Base-by-base conservation (phyloP, 1,284 basidiomycete species). In the Pseudomicrostroma phylloplanum region DNA sequence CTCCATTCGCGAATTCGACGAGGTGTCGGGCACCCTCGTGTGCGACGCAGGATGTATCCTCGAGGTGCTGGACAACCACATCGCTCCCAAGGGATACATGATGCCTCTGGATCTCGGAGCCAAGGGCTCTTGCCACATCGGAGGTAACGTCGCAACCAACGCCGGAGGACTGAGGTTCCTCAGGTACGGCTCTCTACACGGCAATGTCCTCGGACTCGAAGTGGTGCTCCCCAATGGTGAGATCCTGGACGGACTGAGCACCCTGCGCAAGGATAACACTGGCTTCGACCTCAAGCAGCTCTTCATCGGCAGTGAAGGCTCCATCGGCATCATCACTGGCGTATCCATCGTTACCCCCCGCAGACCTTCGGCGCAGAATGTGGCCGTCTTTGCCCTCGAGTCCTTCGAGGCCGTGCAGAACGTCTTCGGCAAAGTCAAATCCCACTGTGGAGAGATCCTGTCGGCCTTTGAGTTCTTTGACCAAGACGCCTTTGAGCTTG, bases 271-370 rank as follows among this genome's bases (percentile, higher is more conserved):
- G 82, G 96, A 99, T 81, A 99, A 99, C 80, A 99, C 96, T 1
- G 93, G 94, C n/a, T 94, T 96, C 78, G 96, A 99, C 80, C 83
- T 98, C 57, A 98, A 99, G 81, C 96, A 98, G 79, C 85, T 99
- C 7, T 99, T 98, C 81, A 96, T 99, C 72, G 96, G 96, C 21
- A 89, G 90, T 11, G 96, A 99, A 80, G 96, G 96, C 59, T 94
- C 92, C 0, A 87, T 98, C 39, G 94, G 96, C 55, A 84, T 99
- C 64, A 88, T 99, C 65, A 99, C 96, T 4, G 96, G 87, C 48
- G 89, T 97, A 25, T 94, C 92, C 8, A 94, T 99, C 71, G 84
- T 96, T 62, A 92, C 93, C n/a, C 91, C 94, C 0, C 87, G 91
- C 17, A 86, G 91, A 55, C 92, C 93, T 9, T 86, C 74, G 67